Evolutionary conservation across 805 yeast species (phyloP).

Genomic region (Yueomyces sinensis): DNA sequence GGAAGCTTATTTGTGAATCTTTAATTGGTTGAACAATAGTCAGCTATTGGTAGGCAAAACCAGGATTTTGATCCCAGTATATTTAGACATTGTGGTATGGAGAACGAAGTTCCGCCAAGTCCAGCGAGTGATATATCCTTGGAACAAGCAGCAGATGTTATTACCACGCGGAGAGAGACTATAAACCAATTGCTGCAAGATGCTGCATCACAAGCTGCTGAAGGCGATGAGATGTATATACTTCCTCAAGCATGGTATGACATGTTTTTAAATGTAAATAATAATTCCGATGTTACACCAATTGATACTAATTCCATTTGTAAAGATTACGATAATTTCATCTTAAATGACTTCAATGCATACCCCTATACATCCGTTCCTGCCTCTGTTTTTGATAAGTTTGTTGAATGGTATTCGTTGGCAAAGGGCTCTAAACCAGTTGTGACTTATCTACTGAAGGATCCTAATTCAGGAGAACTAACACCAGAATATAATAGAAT

Average conservation of each 20-base stretch:
- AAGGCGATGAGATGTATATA: constrained; percentile 37
- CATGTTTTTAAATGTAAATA: constrained; percentile 25
- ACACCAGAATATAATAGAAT: constrained; percentile 26
- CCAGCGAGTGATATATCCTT: no score
- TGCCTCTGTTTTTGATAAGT: constrained; percentile 30
- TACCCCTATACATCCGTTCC: constrained; percentile 27
- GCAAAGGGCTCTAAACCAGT: constrained; percentile 27
- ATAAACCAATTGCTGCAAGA: not conserved
- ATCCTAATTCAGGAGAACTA: constrained; percentile 15
- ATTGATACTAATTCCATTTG: constrained; percentile 33
- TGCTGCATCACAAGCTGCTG: constrained; percentile 12
- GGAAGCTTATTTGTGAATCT: no score
- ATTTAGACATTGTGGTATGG: no score
- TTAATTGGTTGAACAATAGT: no score
- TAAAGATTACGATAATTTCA: constrained; percentile 33
- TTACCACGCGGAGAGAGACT: not conserved
- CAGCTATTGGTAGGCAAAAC: no score
- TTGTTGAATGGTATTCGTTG: constrained; percentile 44
- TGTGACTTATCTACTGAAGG: constrained; percentile 24
- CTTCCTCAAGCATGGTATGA: constrained; percentile 35
- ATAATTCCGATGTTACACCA: constrained; percentile 29
- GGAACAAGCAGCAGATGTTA: no score
- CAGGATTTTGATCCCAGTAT: no score
- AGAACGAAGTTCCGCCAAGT: no score
- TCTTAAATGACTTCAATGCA: constrained; percentile 17